phyloP scores from a whole-genome alignment of 73 alveolate genomes.

The Tetrahymena borealis region DNA sequence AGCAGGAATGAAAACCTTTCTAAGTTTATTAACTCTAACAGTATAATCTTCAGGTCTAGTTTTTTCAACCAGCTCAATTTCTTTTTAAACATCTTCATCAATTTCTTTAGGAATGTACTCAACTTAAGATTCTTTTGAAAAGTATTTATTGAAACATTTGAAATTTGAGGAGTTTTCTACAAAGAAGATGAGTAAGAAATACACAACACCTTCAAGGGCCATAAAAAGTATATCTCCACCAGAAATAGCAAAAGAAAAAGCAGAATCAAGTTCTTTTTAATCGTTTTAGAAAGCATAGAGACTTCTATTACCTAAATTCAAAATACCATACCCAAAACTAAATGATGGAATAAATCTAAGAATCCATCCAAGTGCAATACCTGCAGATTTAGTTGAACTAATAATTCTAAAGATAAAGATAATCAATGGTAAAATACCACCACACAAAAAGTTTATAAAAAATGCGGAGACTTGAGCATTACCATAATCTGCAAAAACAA shows the following conservation, averaged over 20 bases:
- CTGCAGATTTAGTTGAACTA: constrained; percentile 49
- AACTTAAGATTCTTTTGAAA: constrained; percentile 15
- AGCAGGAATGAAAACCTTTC: constrained; percentile 51
- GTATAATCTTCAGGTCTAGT: constrained; percentile 45
- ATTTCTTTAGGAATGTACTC: constrained; percentile 1
- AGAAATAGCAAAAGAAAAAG: constrained; percentile 30
- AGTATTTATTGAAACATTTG: constrained; percentile 7
- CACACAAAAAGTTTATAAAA: constrained; percentile 48
- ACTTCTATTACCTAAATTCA: constrained; percentile 38
- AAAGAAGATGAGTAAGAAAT: constrained; percentile 21
- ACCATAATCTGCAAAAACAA: constrained; percentile 48
- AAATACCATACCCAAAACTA: constrained; percentile 79
- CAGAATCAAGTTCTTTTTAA: not conserved
- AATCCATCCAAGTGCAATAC: constrained; percentile 66
- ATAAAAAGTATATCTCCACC: constrained; percentile 40
- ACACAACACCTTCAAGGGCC: constrained; percentile 14
- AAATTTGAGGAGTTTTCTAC: constrained; percentile 30
- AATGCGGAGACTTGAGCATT: constrained; percentile 45
- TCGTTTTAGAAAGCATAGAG: constrained; percentile 32
- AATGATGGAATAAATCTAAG: constrained; percentile 89
- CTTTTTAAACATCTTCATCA: constrained; percentile 53
- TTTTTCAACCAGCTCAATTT: constrained; percentile 16
- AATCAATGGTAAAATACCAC: constrained; percentile 54
- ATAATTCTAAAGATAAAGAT: constrained; percentile 54
- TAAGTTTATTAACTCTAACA: constrained; percentile 48